Percentiles rank a stretch among this genome's conserved stretches.
These are phyloP conservation scores for Rhodotorula kratochvilovae DNA, from an alignment of 768 basidiomycete species.

Conservation along the genomic window DNA sequence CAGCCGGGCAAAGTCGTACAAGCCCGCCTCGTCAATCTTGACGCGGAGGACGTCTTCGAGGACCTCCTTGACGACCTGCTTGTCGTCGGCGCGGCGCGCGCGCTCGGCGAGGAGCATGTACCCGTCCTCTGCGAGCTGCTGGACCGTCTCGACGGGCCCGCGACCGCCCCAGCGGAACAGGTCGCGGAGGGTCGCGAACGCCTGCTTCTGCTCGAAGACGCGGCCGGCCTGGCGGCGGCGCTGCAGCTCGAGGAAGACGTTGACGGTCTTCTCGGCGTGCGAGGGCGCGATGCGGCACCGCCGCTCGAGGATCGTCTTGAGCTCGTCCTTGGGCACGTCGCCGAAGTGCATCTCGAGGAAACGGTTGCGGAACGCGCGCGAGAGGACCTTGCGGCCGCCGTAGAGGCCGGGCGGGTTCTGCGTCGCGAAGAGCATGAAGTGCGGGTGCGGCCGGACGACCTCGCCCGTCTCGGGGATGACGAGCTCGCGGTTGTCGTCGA, in stretches of 20 bases:
- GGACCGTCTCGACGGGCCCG: conserved; percentile 72
- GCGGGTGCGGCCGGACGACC: conserved; percentile 82
- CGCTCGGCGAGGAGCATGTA: conserved; percentile 97
- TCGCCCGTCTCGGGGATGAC: conserved; percentile 95
- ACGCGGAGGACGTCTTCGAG: conserved; percentile 87
- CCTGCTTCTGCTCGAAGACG: conserved; percentile 95
- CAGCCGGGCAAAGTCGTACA: conserved; percentile 55
- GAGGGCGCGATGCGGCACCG: conserved; percentile 89
- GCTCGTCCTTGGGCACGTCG: conserved; percentile 87
- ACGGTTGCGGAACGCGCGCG: conserved; percentile 91
- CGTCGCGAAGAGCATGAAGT: conserved; percentile 97
- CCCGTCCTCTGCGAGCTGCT: conserved; percentile 89
- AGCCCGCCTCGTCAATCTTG: conserved; percentile 62
- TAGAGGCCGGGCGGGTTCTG: conserved; percentile 97
- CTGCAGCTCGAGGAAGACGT: conserved; percentile 86
- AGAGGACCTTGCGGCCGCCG: conserved; percentile 87
- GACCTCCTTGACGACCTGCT: conserved; percentile 80
- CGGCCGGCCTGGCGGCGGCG: conserved; percentile 82
- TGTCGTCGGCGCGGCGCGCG: conserved; percentile 77
- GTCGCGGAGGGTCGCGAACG: conserved; percentile 93
- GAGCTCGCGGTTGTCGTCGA: conserved; percentile 96
- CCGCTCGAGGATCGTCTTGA: conserved; percentile 89
- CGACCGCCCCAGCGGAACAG: conserved; percentile 95
- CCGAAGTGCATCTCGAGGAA: conserved; percentile 97
- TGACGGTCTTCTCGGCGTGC: conserved; percentile 82